Evolutionary conservation across 2,329 filamentous ascomycete species (phyloP).

Genomic region (Arachnopeziza araneosa): DNA sequence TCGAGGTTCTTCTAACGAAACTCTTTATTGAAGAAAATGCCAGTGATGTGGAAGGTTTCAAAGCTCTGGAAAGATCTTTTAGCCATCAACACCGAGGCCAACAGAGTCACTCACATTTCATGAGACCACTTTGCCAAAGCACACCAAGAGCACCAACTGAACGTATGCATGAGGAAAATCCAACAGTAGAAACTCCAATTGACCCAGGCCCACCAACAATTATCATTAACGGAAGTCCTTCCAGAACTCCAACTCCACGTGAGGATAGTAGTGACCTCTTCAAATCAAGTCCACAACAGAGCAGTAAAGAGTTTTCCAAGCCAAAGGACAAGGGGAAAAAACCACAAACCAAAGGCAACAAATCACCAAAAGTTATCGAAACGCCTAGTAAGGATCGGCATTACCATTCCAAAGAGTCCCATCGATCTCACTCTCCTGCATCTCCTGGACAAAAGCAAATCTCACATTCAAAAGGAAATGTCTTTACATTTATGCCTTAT

Average conservation of each 20-base stretch:
- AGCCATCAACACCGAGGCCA: constrained; percentile 25
- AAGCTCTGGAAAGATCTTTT: constrained; percentile 23
- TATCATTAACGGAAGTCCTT: constrained; percentile 17
- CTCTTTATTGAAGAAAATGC: constrained; percentile 25
- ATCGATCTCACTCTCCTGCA: constrained; percentile 7
- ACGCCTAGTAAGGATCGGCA: constrained; percentile 12
- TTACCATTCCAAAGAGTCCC: constrained; percentile 5
- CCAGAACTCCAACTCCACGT: constrained; percentile 9
- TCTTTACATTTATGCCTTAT: constrained; percentile 25
- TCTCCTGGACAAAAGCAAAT: constrained; percentile 13
- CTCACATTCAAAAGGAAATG: constrained; percentile 14
- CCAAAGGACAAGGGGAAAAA: constrained; percentile 21
- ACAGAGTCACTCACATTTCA: constrained; percentile 25
- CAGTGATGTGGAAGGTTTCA: constrained; percentile 24
- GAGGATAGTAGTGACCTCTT: constrained; percentile 12
- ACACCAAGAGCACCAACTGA: constrained; percentile 14
- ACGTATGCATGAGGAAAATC: constrained; percentile 3
- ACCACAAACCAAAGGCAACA: constrained; percentile 15
- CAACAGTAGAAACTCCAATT: background rate
- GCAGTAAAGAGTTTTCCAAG: constrained; percentile 13
- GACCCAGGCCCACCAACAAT: constrained; percentile 16
- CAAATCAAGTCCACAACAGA: constrained; percentile 1
- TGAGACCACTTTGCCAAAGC: constrained; percentile 25
- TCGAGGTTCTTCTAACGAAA: constrained; percentile 23
- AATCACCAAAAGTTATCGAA: constrained; percentile 18